A percentile compares a stretch with the other conserved stretches of the same genome.
Evolutionary conservation across 352 stramenopile species (phyloP).

Genomic region (Pythium phragmitis): DNA sequence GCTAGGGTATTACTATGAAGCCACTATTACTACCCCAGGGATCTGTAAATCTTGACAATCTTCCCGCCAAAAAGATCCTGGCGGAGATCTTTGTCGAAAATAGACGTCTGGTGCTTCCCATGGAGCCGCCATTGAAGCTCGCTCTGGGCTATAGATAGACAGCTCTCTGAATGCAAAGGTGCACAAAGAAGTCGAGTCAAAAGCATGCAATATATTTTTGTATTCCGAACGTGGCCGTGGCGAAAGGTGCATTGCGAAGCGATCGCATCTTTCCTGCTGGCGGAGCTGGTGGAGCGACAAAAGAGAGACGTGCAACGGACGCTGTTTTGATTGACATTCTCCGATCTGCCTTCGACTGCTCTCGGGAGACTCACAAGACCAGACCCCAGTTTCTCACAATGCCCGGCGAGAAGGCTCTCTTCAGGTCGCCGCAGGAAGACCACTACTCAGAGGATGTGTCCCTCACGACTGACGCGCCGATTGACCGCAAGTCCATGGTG

Average conservation of each 20-base stretch:
- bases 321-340: conserved; percentile 9
- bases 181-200: background rate
- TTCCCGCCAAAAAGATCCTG: conserved; percentile 17
- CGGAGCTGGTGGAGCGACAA: background rate
- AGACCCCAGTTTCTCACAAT: conserved; percentile 19
- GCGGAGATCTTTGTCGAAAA: background rate
- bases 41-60: background rate
- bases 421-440: conserved; percentile 29
- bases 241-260: conserved; percentile 5
- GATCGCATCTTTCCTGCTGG: background rate
- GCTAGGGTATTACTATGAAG: conserved; percentile 7
- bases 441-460: conserved; percentile 47
- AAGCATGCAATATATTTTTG: background rate
- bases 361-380: background rate
- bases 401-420: conserved; percentile 34
- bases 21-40: conserved; percentile 8
- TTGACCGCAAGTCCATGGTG: conserved; percentile 34
- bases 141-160: background rate
- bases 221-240: background rate
- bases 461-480: conserved; percentile 42
- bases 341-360: conserved; percentile 14
- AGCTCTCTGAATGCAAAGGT: background rate
- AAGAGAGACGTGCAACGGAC: background rate
- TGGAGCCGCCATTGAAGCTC: background rate
- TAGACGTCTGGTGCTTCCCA: background rate